Evolutionary conservation across 164 flowering plant genomes (phyloP).

Genomic region (Pachysandra terminalis): DNA sequence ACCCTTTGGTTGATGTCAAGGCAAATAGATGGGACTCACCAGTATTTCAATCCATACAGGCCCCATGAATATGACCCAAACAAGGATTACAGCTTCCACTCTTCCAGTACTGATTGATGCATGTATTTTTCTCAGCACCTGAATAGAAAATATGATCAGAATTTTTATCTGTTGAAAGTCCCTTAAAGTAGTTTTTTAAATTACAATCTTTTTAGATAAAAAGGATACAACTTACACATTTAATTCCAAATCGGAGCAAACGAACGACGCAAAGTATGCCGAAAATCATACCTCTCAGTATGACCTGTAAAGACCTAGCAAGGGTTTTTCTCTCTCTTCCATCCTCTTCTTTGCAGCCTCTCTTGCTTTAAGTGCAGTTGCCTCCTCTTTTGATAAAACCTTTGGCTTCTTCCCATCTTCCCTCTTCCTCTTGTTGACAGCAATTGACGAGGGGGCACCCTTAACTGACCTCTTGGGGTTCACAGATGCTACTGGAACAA

Average conservation of each 20-base stretch:
- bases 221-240: too few relatives aligned
- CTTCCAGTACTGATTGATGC: too few relatives aligned
- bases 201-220: too few relatives aligned
- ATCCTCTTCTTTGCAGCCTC: slow-evolving; percentile 91
- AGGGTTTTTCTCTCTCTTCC: slow-evolving; percentile 77
- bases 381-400: slow-evolving; percentile 73
- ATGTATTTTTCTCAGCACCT: too few relatives aligned
- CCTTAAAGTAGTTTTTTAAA: too few relatives aligned
- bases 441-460: slow-evolving; percentile 70
- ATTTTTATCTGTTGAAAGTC: too few relatives aligned
- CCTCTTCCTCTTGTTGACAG: slow-evolving; percentile 74
- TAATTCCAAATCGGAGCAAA: background rate
- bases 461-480: slow-evolving; percentile 67
- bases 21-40: too few relatives aligned
- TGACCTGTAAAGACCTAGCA: slow-evolving; percentile 79
- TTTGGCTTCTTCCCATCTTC: slow-evolving; percentile 65
- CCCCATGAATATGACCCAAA: too few relatives aligned
- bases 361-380: slow-evolving; percentile 90
- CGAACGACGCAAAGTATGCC: background rate
- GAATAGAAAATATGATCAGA: too few relatives aligned
- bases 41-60: too few relatives aligned
- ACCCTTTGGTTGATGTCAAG: too few relatives aligned
- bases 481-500: slow-evolving; percentile 49
- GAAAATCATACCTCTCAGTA: slow-evolving; percentile 24
- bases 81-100: too few relatives aligned